These are phyloP conservation scores for Ampelocalamus luodianensis DNA, from an alignment of 176 grass and related monocot genomes.

Conservation along the genomic window DNA sequence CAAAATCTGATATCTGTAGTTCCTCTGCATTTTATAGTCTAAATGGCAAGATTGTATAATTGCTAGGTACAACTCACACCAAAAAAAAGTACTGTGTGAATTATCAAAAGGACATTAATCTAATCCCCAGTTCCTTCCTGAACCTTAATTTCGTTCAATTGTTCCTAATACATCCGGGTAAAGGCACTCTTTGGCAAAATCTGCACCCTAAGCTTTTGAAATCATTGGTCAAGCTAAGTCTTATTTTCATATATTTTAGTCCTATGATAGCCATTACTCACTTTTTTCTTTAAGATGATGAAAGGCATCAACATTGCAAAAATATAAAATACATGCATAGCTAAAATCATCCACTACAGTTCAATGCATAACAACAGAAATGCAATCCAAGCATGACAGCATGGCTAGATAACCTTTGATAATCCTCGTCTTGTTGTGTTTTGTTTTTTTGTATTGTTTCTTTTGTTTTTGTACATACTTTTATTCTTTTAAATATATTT, in stretches of 20 bases:
- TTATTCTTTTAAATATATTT: too few species aligned
- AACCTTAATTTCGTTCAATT: not conserved
- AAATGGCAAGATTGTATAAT: not conserved
- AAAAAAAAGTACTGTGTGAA: not conserved
- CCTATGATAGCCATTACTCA: not conserved
- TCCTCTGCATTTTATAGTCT: not conserved
- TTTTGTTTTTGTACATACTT: too few species aligned
- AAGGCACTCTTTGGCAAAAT: not conserved
- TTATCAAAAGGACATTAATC: not conserved
- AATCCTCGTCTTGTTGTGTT: too few species aligned
- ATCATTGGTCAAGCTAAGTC: not conserved
- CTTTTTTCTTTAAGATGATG: not conserved
- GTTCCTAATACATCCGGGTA: not conserved
- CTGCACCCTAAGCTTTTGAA: not conserved
- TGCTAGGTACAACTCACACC: not conserved
- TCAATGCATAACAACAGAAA: constrained; percentile 13
- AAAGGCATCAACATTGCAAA: not conserved
- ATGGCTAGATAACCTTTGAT: too few species aligned
- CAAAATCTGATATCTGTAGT: not conserved
- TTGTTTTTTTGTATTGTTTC: too few species aligned
- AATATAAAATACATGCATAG: not conserved
- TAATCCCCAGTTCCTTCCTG: not conserved
- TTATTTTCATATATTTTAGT: not conserved
- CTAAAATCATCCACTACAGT: not conserved
- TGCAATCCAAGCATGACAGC: too few species aligned